These are phyloP conservation scores for Saccharomycopsis hybrid DNA, from an alignment of 1,139 yeast genomes.

Conservation along the genomic window DNA sequence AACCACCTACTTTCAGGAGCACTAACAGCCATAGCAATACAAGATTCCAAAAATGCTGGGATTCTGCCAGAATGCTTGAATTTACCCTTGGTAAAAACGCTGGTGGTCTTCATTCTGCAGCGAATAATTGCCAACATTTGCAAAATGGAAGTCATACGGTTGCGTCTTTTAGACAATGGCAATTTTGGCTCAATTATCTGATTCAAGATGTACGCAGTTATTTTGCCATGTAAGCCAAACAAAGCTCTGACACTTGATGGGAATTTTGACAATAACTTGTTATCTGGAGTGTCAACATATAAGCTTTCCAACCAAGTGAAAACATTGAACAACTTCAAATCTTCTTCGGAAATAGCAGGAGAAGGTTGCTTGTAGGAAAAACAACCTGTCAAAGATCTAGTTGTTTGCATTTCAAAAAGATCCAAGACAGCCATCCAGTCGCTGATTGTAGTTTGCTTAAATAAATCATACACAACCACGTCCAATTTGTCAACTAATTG, in stretches of 20 bases:
- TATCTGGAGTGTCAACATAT: slow-evolving; percentile 35
- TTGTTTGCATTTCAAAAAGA: slow-evolving; percentile 60
- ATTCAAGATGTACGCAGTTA: slow-evolving; percentile 56
- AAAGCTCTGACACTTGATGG: slow-evolving; percentile 69
- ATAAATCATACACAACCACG: slow-evolving; percentile 51
- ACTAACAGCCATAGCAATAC: slow-evolving; percentile 66
- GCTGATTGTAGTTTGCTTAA: slow-evolving; percentile 51
- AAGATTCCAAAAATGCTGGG: slow-evolving; percentile 84
- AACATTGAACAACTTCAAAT: slow-evolving; percentile 58
- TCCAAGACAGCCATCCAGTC: slow-evolving; percentile 83
- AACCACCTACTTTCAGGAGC: slow-evolving; percentile 76
- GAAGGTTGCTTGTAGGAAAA: slow-evolving; percentile 50
- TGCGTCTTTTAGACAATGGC: slow-evolving; percentile 52
- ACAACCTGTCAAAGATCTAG: slow-evolving; percentile 45
- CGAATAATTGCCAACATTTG: slow-evolving; percentile 62
- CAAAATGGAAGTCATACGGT: slow-evolving; percentile 64
- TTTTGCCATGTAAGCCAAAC: slow-evolving; percentile 59
- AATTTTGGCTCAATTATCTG: slow-evolving; percentile 61
- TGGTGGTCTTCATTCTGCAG: slow-evolving; percentile 53
- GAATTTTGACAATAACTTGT: slow-evolving; percentile 45
- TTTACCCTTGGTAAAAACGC: neutral
- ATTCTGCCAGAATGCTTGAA: slow-evolving; percentile 29
- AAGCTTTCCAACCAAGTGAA: slow-evolving; percentile 64
- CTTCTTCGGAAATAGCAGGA: slow-evolving; percentile 43
- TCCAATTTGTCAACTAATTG: slow-evolving; percentile 61